A percentile compares a stretch with the other conserved stretches of the same genome.
Conservation (phyloP, 768 basidiomycete species). For the Nevesoporus exiguus region DNA sequence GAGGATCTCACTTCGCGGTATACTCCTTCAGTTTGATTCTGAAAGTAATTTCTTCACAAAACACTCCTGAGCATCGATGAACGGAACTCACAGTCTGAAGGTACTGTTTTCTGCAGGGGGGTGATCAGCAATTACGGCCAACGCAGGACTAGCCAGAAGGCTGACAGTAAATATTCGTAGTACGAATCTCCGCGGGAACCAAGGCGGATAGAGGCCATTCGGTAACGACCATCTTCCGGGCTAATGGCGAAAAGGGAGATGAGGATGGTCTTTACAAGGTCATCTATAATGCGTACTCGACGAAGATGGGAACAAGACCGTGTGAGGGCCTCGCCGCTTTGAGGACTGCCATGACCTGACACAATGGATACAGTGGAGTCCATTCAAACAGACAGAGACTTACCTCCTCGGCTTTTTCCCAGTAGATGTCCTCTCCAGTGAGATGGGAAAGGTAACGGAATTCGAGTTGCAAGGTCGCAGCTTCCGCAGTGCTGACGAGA, state of each 20-base stretch:
- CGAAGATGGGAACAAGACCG: conserved; percentile 80
- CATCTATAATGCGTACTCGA: conserved; percentile 52
- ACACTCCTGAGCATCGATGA: neutral
- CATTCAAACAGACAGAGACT: neutral
- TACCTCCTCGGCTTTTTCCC: conserved; percentile 77
- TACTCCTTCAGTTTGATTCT: conserved; percentile 71
- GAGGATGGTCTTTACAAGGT: conserved; percentile 2
- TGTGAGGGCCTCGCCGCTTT: conserved; percentile 58
- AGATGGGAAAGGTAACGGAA: conserved; percentile 82
- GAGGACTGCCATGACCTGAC: conserved; percentile 67
- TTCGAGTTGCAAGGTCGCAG: conserved; percentile 87
- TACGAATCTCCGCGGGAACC: conserved; percentile 92
- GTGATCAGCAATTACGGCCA: conserved; percentile 1
- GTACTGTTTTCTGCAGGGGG: conserved; percentile 27
- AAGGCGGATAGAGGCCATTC: conserved; percentile 74
- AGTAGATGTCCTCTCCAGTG: conserved; percentile 75
- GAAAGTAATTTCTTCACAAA: conserved; percentile 5
- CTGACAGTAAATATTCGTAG: conserved; percentile 86
- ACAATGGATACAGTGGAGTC: neutral
- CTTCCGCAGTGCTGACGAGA: conserved; percentile 78
- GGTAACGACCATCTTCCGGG: conserved; percentile 48
- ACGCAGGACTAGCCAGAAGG: conserved; percentile 1
- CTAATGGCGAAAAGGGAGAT: conserved; percentile 31
- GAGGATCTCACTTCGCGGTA: conserved; percentile 60
- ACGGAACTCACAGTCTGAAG: conserved; percentile 28